Evolutionary conservation across 345 rosid species (phyloP), one percentile per base, ranked within the genome.

Genomic region (Populus nigra): DNA sequence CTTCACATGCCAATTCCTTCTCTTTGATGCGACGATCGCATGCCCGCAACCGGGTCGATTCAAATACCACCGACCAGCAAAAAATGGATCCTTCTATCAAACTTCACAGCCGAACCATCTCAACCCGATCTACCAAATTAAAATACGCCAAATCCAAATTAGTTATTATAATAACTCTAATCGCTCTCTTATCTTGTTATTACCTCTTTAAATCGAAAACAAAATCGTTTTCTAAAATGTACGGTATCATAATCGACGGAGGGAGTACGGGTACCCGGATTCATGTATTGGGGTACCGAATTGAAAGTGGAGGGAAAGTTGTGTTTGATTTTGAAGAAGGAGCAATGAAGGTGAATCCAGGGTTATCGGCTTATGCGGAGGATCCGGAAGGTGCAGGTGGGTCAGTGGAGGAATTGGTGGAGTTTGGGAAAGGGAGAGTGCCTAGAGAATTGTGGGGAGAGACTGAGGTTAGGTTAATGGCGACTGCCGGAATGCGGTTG

Each of bases 401-500:
- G 38, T 93, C 97, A 22, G 68, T 96, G 79, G 35, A 23, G 65
- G 89, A 88, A 85, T 85, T 93, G 15, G 43, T 96, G 76, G 93
- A 84, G 74, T 96, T 93, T 66, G 96, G 85, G 29, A 92, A 84
- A 66, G 49, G 72, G 43, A 87, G 77, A 73, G 88, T 96, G 63
- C 94, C 98, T 0, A 74, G 72, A 20, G 88, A 84, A 38, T 27
- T 72, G 75, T 85, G 91, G 97, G 83, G 82, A 12, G 77, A 90
- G 86, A 91, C 92, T n/a, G 99, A 91, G 63, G 82, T 96, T 78
- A 79, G 94, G 90, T 75, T 96, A 9, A 93, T 96, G 99, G 97
- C 97, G 2, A 96, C 99, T 0, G 99, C 98, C 15, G 99, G 99
- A 66, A 73, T 96, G 91, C 84, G 99, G 78, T 77, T 93, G 83